Conservation (phyloP, 2,329 filamentous ascomycete genomes). For the Pseudogymnoascus sp. region DNA sequence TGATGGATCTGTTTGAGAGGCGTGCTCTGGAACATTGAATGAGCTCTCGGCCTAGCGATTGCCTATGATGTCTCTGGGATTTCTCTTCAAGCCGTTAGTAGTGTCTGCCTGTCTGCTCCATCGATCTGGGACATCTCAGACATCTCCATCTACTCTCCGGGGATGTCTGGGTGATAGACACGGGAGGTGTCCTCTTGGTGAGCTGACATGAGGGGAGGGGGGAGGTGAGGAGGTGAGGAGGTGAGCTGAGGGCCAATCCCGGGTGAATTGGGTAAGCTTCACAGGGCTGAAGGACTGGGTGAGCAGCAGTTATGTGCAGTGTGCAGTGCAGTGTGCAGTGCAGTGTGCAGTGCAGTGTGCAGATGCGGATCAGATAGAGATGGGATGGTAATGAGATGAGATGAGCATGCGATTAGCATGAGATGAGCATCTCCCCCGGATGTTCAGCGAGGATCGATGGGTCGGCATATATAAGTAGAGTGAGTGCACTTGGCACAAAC, state of each 20-base stretch:
- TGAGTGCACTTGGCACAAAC: background rate
- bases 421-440: background rate
- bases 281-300: background rate
- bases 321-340: background rate
- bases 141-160: conserved; percentile 1
- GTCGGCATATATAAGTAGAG: background rate
- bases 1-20: background rate
- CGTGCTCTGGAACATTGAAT: background rate
- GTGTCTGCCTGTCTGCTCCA: background rate
- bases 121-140: conserved; percentile 3
- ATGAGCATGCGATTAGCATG: too few species aligned
- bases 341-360: background rate
- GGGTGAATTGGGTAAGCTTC: background rate
- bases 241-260: background rate
- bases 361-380: background rate
- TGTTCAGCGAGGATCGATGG: background rate
- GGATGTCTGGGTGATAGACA: background rate
- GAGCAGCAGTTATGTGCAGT: background rate
- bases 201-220: background rate
- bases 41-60: background rate
- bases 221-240: background rate
- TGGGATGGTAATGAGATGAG: background rate
- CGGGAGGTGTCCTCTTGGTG: background rate
- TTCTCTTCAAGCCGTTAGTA: background rate
- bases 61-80: background rate